Evolutionary conservation across 768 basidiomycete species (phyloP).

Genomic region (Lanmaoa rubissima): DNA sequence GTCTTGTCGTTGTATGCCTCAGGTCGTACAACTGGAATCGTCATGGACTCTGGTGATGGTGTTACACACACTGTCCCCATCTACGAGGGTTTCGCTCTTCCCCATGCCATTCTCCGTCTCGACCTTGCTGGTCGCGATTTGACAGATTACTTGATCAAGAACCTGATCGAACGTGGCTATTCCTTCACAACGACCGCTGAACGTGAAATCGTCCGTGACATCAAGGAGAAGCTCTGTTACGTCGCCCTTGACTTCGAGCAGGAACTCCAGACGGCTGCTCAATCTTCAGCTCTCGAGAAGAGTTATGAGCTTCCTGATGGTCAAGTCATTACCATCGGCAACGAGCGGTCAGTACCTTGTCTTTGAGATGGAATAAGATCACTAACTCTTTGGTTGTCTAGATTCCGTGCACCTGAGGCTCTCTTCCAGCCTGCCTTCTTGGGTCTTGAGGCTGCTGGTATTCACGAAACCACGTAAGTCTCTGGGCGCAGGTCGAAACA

Average conservation of each 20-base stretch:
- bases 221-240: constrained; percentile 93
- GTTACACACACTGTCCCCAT: constrained; percentile 96
- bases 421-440: constrained; percentile 60
- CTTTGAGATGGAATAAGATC: not conserved
- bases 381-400: constrained; percentile 10
- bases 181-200: constrained; percentile 92
- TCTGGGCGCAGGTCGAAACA: not conserved
- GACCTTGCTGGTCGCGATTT: constrained; percentile 93
- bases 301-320: constrained; percentile 91
- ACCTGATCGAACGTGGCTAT: constrained; percentile 88
- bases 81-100: constrained; percentile 91
- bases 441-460: constrained; percentile 80
- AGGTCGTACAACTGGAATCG: constrained; percentile 92
- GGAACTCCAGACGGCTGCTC: constrained; percentile 87
- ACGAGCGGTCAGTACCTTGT: constrained; percentile 46
- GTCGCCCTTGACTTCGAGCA: constrained; percentile 94
- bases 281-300: constrained; percentile 88
- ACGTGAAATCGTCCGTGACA: constrained; percentile 92
- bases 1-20: constrained; percentile 85
- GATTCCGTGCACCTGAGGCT: constrained; percentile 57
- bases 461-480: constrained; percentile 62
- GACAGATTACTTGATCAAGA: constrained; percentile 81
- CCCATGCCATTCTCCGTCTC: constrained; percentile 90
- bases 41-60: constrained; percentile 95
- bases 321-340: constrained; percentile 87